Percentiles rank a stretch among this genome's conserved stretches.
phyloP scores from a whole-genome alignment of 1,139 yeast genomes.

The Sugiyamaella paludigena region DNA sequence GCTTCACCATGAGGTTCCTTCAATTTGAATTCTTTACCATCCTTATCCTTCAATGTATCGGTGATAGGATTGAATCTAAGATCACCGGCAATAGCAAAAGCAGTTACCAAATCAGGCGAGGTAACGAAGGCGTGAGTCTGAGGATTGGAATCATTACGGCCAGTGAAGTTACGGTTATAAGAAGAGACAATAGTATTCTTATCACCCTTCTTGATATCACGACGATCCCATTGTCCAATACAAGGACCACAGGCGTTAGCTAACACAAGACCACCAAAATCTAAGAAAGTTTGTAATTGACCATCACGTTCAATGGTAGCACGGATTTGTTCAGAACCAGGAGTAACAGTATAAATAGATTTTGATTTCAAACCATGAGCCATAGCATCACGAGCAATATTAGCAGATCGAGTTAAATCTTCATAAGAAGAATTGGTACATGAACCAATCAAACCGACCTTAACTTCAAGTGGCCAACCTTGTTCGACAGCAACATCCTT shows the following conservation, averaged over 20 bases:
- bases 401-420: conserved; percentile 98
- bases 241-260: conserved; percentile 99
- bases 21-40: conserved; percentile 94
- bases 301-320: conserved; percentile 99
- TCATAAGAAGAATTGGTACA: conserved; percentile 99
- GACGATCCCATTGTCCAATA: conserved; percentile 99
- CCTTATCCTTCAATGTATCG: conserved; percentile 87
- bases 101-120: conserved; percentile 96
- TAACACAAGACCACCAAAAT: conserved; percentile 90
- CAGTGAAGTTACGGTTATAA: conserved; percentile 98
- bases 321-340: conserved; percentile 99
- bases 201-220: conserved; percentile 94
- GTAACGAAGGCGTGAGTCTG: conserved; percentile 97
- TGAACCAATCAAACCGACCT: conserved; percentile 96
- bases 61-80: conserved; percentile 97
- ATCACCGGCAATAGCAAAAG: conserved; percentile 95
- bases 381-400: conserved; percentile 88
- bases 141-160: conserved; percentile 99
- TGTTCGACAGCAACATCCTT: conserved; percentile 82
- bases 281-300: conserved; percentile 82
- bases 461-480: conserved; percentile 92
- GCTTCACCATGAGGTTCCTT: conserved; percentile 89
- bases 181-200: conserved; percentile 98
- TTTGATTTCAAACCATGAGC: conserved; percentile 87
- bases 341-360: conserved; percentile 89